Conservation (phyloP, 2,329 filamentous ascomycete genomes). For the Coleophoma cylindrospora region DNA sequence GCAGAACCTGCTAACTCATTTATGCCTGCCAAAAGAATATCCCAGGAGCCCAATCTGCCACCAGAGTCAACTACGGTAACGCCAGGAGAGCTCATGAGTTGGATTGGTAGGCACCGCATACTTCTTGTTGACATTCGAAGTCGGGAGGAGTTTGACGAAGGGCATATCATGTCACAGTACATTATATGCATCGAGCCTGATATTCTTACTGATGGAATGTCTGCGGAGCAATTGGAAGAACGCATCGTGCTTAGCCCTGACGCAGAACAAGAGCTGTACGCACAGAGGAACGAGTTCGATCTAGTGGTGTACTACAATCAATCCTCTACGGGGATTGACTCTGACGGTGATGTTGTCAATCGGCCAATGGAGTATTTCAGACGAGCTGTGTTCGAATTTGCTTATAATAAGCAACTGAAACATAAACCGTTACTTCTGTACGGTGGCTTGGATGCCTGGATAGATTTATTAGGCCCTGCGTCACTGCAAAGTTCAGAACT, state of each 20-base stretch:
- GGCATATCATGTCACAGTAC: slow-evolving; percentile 79
- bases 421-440: slow-evolving; percentile 70
- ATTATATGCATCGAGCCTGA: slow-evolving; percentile 91
- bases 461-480: slow-evolving; percentile 65
- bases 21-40: background rate
- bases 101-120: slow-evolving; percentile 61
- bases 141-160: slow-evolving; percentile 76
- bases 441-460: slow-evolving; percentile 84
- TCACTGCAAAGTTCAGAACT: slow-evolving; percentile 37
- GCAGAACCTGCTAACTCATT: background rate
- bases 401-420: slow-evolving; percentile 70
- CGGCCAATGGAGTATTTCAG: slow-evolving; percentile 66
- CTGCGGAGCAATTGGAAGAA: slow-evolving; percentile 57
- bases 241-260: slow-evolving; percentile 66
- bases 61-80: slow-evolving; percentile 16
- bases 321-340: slow-evolving; percentile 36
- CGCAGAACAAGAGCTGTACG: slow-evolving; percentile 73
- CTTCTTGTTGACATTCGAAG: slow-evolving; percentile 82
- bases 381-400: slow-evolving; percentile 79
- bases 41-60: slow-evolving; percentile 9
- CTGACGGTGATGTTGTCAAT: slow-evolving; percentile 38
- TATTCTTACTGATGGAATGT: slow-evolving; percentile 62
- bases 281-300: slow-evolving; percentile 69
- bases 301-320: slow-evolving; percentile 90
- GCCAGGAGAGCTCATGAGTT: slow-evolving; percentile 65